Percentiles rank a stretch among this genome's conserved stretches.
Evolutionary conservation across 371 early-diverging fungal genomes (phyloP).

Genomic region (Mucor indicus): DNA sequence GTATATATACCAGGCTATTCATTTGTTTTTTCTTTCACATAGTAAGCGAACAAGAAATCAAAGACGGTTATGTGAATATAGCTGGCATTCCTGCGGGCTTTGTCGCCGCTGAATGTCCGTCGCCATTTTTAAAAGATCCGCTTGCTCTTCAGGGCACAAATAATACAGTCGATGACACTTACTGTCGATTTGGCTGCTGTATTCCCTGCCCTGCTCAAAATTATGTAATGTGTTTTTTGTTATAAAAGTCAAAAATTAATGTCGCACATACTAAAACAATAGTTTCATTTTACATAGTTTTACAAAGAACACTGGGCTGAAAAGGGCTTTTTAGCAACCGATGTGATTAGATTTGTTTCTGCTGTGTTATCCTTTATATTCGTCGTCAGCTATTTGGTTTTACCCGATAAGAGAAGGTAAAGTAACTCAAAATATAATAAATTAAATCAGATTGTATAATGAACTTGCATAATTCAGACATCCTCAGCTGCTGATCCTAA

Average conservation of each 20-base stretch:
- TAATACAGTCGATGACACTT: background rate
- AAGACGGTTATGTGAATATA: slow-evolving; percentile 7
- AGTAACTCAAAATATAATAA: too few species aligned
- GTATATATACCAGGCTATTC: too few species aligned
- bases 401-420: slow-evolving; percentile 59
- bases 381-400: slow-evolving; percentile 53
- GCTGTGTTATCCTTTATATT: slow-evolving; percentile 49
- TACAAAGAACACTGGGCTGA: slow-evolving; percentile 48
- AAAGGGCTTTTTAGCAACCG: slow-evolving; percentile 49
- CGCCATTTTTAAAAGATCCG: slow-evolving; percentile 20
- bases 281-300: slow-evolving; percentile 19
- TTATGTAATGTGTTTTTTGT: slow-evolving; percentile 9
- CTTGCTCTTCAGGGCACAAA: slow-evolving; percentile 1
- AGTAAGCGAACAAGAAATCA: slow-evolving; percentile 16
- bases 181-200: slow-evolving; percentile 23
- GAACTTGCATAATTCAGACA: slow-evolving; percentile 24
- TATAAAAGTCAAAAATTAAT: too few species aligned
- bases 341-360: slow-evolving; percentile 53
- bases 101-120: slow-evolving; percentile 13
- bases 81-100: slow-evolving; percentile 16
- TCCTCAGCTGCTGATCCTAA: slow-evolving; percentile 66
- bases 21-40: too few species aligned
- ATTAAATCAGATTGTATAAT: too few species aligned
- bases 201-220: slow-evolving; percentile 28
- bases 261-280: background rate